Evolutionary conservation across 1,139 yeast genomes (phyloP).

Genomic region (Suhomyces taliae): DNA sequence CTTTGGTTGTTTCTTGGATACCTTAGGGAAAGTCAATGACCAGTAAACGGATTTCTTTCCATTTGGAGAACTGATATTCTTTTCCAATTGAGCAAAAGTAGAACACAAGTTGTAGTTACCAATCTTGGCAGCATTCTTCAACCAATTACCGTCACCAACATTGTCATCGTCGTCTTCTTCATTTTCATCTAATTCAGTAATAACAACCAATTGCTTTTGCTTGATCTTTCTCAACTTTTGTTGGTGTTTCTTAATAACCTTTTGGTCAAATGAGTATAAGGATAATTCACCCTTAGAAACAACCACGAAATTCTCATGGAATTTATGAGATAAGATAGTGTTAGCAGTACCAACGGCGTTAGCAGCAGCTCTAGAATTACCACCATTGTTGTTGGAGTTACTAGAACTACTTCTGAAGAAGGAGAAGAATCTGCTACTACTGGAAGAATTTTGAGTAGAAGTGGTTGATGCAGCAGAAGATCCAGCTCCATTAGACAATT

Average conservation of each 20-base stretch:
- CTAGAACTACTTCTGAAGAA: conserved; percentile 18
- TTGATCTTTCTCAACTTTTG: conserved; percentile 31
- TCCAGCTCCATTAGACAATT: conserved; percentile 15
- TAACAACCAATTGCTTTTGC: conserved; percentile 21
- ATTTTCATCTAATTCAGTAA: conserved; percentile 15
- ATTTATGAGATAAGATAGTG: conserved; percentile 25
- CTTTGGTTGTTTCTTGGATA: conserved; percentile 33
- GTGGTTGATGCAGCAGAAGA: conserved; percentile 29
- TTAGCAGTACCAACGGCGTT: conserved; percentile 11
- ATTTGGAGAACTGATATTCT: conserved; percentile 11
- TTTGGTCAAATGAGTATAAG: conserved; percentile 53
- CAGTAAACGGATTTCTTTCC: conserved; percentile 24
- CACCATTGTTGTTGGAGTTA: conserved; percentile 6
- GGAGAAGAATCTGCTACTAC: conserved; percentile 27
- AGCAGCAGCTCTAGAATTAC: conserved; percentile 1
- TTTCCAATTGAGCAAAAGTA: conserved; percentile 47
- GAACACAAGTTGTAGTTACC: conserved; percentile 53
- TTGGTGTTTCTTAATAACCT: conserved; percentile 43
- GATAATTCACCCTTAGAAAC: conserved; percentile 59
- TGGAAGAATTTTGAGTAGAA: conserved; percentile 13
- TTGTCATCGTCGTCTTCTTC: conserved; percentile 23
- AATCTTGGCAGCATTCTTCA: conserved; percentile 49
- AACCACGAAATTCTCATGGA: conserved; percentile 53
- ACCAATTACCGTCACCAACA: conserved; percentile 72
- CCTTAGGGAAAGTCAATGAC: conserved; percentile 43